Evolutionary conservation across 108 stramenopile genomes (phyloP).

Genomic region (Skeletonema costatum): DNA sequence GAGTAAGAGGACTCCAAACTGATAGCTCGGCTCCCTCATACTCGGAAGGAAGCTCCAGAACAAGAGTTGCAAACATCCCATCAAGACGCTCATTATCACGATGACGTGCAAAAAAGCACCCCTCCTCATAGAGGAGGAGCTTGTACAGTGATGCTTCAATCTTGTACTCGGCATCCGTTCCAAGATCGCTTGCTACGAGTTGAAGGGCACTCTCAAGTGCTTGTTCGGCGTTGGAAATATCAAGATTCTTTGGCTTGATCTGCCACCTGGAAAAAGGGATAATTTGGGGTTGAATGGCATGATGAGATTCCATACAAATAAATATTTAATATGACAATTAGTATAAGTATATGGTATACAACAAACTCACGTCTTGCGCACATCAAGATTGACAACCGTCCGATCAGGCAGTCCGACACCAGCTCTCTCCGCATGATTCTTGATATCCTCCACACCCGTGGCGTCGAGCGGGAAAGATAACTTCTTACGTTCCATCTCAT

Average conservation of each 20-base stretch:
- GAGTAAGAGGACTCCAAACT: conserved; percentile 26
- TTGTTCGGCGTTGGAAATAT: conserved; percentile 13
- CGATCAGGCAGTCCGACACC: conserved; percentile 25
- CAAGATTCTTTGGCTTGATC: conserved; percentile 18
- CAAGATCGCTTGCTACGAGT: conserved; percentile 16
- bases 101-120: conserved; percentile 41
- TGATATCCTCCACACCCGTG: conserved; percentile 9
- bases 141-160: conserved; percentile 47
- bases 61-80: conserved; percentile 54
- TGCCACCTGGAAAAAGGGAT: conserved; percentile 9
- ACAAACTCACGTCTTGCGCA: conserved; percentile 28
- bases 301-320: background rate
- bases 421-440: conserved; percentile 18
- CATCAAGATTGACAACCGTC: conserved; percentile 24
- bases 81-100: conserved; percentile 44
- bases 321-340: no score
- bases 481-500: background rate
- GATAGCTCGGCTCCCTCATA: conserved; percentile 18
- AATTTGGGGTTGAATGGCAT: background rate
- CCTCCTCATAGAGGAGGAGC: conserved; percentile 47
- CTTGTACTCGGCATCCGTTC: conserved; percentile 16
- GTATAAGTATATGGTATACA: no score
- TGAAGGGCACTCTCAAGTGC: conserved; percentile 17
- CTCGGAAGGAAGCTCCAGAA: conserved; percentile 37
- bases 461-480: conserved; percentile 16